Evolutionary conservation across 768 basidiomycete species (phyloP), one percentile per base, ranked within the genome.

Genomic region (Saitozyma podzolica): DNA sequence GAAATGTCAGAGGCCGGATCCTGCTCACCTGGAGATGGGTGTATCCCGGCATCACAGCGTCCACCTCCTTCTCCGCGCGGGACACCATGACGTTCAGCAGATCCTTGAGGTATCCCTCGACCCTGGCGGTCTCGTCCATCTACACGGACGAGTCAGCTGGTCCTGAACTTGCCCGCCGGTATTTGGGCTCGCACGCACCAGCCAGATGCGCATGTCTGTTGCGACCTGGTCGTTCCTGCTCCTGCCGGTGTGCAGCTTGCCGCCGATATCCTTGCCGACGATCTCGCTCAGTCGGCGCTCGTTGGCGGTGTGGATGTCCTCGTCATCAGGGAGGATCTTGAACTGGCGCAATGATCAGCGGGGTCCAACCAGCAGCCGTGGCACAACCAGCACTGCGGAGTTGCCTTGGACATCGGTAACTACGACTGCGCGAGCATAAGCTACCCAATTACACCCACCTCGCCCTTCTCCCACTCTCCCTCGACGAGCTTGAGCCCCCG

Each of bases 231-330:
- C 96, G 79, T 99, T 99, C 58, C 96, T 86, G 55, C 92, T 95
- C 63, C 96, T 87, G 39, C 96, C 96, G 0, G 96, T 99, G 77
- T 99, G 96, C 49, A 99, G 83, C 80, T 98, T 99, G 3, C 96
- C 96, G 6, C 91, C 93, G 14, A 92, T 81, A 39, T 79, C 85
- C 13, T 90, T 83, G 0, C 96, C 96, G 58, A 98, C 91, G 57
- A 99, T 81, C 81, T 99, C 95, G 65, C 88, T 90, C 68, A 99
- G 80, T 48, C 96, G 86, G 52, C 96, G 87, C 78, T 99, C 96
- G 74, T 98, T 99, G 58, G 96, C 96, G 11, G 96, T 99, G 79
- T 98, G 95, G 63, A 99, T 98, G 75, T 99, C 96, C 74, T 99
- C 96, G 72, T 99, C 96, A 69, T 95, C 92, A n/a, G 86, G 82